Evolutionary conservation across 2,329 filamentous ascomycete genomes (phyloP), one percentile per base, ranked within the genome.

Genomic region (Paecilomyces fulvus): DNA sequence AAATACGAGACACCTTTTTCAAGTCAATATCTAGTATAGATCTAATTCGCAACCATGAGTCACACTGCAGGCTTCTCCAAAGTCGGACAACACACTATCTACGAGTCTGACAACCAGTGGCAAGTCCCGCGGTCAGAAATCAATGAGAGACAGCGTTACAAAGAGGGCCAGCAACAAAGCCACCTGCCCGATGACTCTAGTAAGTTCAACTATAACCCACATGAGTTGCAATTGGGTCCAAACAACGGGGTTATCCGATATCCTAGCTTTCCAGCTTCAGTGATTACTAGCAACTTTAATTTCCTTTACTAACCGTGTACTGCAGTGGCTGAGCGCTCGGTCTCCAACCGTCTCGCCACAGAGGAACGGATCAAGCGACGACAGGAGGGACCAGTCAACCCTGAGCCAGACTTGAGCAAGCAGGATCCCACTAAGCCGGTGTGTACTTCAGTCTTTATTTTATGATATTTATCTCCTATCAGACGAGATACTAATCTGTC

Each of bases 91-190:
- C 66, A 74, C 60, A 70, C 74, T 59, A 75, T 90, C 70, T 92
- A 94, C 75, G 87, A 92, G 75, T 85, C 80, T 56, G 86, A 85
- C 57, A 89, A 94, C 74, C 89, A 94, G 79, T 81, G 83, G 65
- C 90, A 84, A 70, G 70, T 74, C 59, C 80, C 83, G 59, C 69
- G 81, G 58, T 78, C 81, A 1, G 75, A 80, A 59, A 61, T 77
- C 54, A 67, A 74, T 49, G 77, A 83, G 65, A 76, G 79, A 20
- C 76, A 82, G 53, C 80, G 84, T 58, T 94, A 83, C 76, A 77
- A 91, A 59, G 87, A 92, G 76, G 89, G 90, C 64, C 79, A 86
- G 70, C 71, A 80, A 57, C 78, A 88, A 70, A 86, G 86, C 54
- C 89, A 95, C 73, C 71, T 79, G 59, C 77, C 80, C 60, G 80